phyloP scores from a whole-genome alignment of 2,329 filamentous ascomycete genomes.

The Colletotrichum acutatum region DNA sequence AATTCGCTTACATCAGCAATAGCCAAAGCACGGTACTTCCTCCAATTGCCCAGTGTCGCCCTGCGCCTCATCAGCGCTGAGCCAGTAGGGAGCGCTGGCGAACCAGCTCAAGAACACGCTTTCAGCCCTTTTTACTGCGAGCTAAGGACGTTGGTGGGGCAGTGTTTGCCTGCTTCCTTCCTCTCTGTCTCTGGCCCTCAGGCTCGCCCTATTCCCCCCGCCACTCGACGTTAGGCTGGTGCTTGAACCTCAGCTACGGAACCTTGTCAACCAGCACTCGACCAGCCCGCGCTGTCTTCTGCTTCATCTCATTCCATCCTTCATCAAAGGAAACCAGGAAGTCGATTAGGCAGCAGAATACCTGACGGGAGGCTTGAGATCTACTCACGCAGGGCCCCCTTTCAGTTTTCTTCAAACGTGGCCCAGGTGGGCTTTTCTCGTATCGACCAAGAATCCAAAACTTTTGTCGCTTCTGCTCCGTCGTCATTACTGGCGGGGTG shows the following conservation, averaged over 20 bases:
- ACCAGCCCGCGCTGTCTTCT: slow-evolving; percentile 22
- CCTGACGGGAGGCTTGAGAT: background rate
- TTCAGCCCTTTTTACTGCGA: slow-evolving; percentile 11
- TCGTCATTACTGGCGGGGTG: slow-evolving; percentile 23
- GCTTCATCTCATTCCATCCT: slow-evolving; percentile 28
- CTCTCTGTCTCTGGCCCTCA: background rate
- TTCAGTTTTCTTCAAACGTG: slow-evolving; percentile 21
- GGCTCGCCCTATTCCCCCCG: background rate
- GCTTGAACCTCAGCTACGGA: slow-evolving; percentile 11
- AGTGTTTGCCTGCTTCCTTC: slow-evolving; percentile 10
- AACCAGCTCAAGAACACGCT: slow-evolving; percentile 6
- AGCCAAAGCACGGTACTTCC: slow-evolving; percentile 25
- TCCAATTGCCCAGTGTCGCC: slow-evolving; percentile 12
- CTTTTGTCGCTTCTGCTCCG: background rate
- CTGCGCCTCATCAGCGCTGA: slow-evolving; percentile 14
- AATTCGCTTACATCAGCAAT: slow-evolving; percentile 18
- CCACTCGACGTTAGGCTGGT: background rate
- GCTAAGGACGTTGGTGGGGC: slow-evolving; percentile 26
- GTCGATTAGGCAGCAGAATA: slow-evolving; percentile 34
- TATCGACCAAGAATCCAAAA: slow-evolving; percentile 3
- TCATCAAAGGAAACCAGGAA: slow-evolving; percentile 22
- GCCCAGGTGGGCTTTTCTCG: slow-evolving; percentile 13
- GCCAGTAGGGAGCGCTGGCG: background rate
- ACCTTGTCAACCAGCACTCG: slow-evolving; percentile 9
- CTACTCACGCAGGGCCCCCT: slow-evolving; percentile 8